Conservation (phyloP, 345 rosid genomes). For the Acer negundo region DNA sequence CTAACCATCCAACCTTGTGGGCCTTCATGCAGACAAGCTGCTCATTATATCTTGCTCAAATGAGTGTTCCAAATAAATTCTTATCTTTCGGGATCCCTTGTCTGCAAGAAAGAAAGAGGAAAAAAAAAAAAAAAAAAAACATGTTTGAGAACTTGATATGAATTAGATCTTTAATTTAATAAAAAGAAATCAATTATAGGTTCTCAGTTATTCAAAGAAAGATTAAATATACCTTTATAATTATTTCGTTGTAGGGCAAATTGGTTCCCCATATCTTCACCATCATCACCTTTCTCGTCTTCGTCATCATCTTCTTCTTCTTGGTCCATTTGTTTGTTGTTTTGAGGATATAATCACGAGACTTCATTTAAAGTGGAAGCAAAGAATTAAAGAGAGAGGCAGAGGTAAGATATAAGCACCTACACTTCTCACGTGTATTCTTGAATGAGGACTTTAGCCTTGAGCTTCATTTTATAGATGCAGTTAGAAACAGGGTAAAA, state of each 20-base stretch:
- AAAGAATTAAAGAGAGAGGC: not conserved
- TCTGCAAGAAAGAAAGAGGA: not conserved
- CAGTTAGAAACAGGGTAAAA: too few species aligned
- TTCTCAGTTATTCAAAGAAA: too few species aligned
- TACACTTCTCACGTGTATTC: too few species aligned
- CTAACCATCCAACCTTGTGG: not conserved
- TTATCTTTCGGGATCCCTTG: not conserved
- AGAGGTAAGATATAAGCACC: not conserved
- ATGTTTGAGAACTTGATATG: not conserved
- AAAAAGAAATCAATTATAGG: too few species aligned
- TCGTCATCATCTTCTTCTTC: not conserved
- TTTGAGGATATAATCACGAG: not conserved
- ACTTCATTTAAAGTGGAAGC: too few species aligned
- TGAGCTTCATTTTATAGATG: conserved; percentile 1
- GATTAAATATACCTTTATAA: too few species aligned
- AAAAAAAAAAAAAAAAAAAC: not conserved
- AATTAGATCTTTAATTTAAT: not conserved
- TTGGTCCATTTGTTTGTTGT: not conserved
- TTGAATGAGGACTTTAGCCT: too few species aligned
- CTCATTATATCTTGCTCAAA: conserved; percentile 9
- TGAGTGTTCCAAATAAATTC: not conserved
- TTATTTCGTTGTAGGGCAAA: too few species aligned
- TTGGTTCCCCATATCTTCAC: not conserved
- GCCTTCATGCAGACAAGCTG: not conserved
- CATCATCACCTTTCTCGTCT: not conserved